These are phyloP conservation scores for Ormosia semicastrata DNA, from an alignment of 306 rosid genomes.

Conservation along the genomic window DNA sequence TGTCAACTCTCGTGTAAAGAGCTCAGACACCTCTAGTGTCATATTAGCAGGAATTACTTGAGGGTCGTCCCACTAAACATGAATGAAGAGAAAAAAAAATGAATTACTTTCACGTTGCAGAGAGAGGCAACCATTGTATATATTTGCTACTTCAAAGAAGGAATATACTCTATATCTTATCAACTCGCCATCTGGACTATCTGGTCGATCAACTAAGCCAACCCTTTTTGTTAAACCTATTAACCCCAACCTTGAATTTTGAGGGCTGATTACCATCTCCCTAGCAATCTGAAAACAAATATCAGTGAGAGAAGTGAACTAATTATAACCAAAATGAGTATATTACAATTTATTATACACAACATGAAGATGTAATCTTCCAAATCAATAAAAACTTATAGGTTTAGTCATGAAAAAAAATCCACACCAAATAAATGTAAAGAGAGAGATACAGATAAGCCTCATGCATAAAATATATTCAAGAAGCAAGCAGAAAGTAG, in stretches of 20 bases:
- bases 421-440: not conserved
- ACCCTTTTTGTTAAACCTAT: conserved; percentile 67
- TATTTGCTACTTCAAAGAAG: conserved; percentile 18
- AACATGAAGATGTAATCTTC: not conserved
- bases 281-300: conserved; percentile 74
- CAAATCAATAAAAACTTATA: not conserved
- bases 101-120: conserved; percentile 25
- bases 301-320: conserved; percentile 9
- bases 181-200: conserved; percentile 81
- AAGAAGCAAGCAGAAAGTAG: not conserved
- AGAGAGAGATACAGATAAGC: not conserved
- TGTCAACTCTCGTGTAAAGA: conserved; percentile 89
- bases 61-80: conserved; percentile 90
- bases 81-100: conserved; percentile 12
- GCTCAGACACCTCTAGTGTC: conserved; percentile 89
- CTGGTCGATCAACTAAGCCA: conserved; percentile 76
- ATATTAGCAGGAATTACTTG: conserved; percentile 83
- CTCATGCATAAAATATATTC: not conserved
- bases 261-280: conserved; percentile 99
- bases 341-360: not conserved
- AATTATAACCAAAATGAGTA: not conserved
- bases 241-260: conserved; percentile 83
- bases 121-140: not conserved
- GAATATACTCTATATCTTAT: conserved; percentile 83
- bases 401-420: not conserved